Evolutionary conservation across 495 filamentous ascomycete genomes (phyloP).

Genomic region (Aspergillus carlsbadensis): DNA sequence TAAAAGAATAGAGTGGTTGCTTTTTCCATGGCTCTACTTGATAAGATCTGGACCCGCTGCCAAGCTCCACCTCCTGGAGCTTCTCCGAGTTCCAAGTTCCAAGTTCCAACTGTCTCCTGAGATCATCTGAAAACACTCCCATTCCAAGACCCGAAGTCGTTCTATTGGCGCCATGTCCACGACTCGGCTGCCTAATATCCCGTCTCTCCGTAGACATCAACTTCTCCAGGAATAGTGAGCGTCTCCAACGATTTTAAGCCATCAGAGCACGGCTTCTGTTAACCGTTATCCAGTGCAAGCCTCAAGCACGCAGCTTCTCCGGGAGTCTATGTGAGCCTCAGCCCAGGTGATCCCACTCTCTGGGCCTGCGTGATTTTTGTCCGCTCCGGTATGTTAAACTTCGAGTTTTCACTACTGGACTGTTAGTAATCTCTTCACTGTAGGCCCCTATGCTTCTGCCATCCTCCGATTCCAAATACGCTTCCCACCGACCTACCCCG

Average conservation of each 20-base stretch:
- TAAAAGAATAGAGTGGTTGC: neutral
- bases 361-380: conserved; percentile 93
- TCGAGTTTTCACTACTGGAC: neutral
- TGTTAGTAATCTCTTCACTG: neutral
- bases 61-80: neutral
- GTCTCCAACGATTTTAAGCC: neutral
- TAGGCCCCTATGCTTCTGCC: conserved; percentile 85
- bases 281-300: conserved; percentile 58
- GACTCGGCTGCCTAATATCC: conserved; percentile 40
- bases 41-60: neutral
- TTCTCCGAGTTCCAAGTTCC: neutral
- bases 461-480: conserved; percentile 87
- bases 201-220: conserved; percentile 60
- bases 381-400: conserved; percentile 63
- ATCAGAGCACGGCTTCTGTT: neutral
- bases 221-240: conserved; percentile 76
- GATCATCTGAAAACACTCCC: neutral
- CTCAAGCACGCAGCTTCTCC: conserved; percentile 77
- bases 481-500: conserved; percentile 80
- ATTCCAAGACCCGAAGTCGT: neutral
- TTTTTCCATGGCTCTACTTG: neutral
- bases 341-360: conserved; percentile 72
- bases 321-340: conserved; percentile 81
- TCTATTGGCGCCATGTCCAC: conserved; percentile 37
- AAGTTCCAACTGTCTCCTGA: neutral